Base-by-base conservation (phyloP, 495 filamentous ascomycete genomes). In the Daldinia concentrica region DNA sequence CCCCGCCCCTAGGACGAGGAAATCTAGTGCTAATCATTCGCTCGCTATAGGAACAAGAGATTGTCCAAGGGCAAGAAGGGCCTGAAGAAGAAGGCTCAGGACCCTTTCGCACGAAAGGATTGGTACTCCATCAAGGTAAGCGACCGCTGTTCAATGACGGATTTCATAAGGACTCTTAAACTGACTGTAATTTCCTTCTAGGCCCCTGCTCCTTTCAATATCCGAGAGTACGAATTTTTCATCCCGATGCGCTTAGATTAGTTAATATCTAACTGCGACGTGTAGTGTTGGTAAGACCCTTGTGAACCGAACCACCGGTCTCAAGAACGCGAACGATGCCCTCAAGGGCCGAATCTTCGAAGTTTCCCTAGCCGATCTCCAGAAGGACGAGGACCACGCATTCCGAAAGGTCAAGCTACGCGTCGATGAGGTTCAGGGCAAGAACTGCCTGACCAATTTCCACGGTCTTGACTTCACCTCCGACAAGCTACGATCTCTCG, bases 11-110 rank as follows among this genome's bases (percentile, higher is more conserved):
- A 26, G 19, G 43, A 58, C 37, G n/a, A 68, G 62, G 65, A 68
- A 72, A 68, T 58, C 50, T 56, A 73, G 74, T 57, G 77, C 84
- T 85, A 82, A 86, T 81, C 77, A 78, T 84, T 83, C 79, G 81
- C 83, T 79, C 81, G 79, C 43, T 78, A 84, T 79, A 99, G 96
- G 92, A 99, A 99, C 89, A 98, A 99, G 93, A 92, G 95, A 84
- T 89, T 99, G 86, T 98, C 95, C 58, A 99, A 99, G 88, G 96
- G 95, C 87, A 99, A 99, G 93, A 99, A 99, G 90, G 95, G 95
- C 82, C 90, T 99, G 79, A 99, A 99, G 93, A 99, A 99, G 95
- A 94, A 92, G 85, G 90, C 92, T 64, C 90, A 93, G 80, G 95
- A 99, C 82, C 96, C 95, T 75, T 99, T 99, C 86, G 86, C 94